Conservation (phyloP, 1,139 yeast species). For the Yamadazyma triangularis region DNA sequence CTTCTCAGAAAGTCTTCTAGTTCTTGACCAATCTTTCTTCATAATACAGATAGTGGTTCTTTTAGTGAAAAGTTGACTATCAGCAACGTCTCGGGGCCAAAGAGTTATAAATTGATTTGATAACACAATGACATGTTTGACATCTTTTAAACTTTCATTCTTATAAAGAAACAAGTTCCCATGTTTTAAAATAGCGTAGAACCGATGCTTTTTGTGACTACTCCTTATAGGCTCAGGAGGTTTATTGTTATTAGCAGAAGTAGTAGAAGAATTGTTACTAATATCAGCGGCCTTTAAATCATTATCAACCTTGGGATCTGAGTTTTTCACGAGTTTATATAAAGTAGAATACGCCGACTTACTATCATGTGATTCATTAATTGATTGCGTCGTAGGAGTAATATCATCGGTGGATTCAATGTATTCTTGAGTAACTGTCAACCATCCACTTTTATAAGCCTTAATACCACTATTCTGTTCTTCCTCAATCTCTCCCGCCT, state of each 20-base stretch:
- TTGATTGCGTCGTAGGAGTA: conserved; percentile 28
- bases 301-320: conserved; percentile 6
- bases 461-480: conserved; percentile 55
- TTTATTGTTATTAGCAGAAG: not conserved
- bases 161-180: conserved; percentile 82
- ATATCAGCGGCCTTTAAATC: not conserved
- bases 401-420: conserved; percentile 43
- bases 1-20: conserved; percentile 24
- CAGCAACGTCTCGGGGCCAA: conserved; percentile 80
- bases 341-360: conserved; percentile 58
- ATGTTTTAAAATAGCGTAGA: conserved; percentile 68
- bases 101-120: conserved; percentile 65
- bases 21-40: conserved; percentile 31
- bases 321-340: conserved; percentile 50
- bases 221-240: conserved; percentile 3
- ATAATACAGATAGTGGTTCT: conserved; percentile 73
- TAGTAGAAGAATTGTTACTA: conserved; percentile 2
- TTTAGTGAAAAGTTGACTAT: conserved; percentile 75
- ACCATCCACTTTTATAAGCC: conserved; percentile 72
- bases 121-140: conserved; percentile 75
- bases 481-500: conserved; percentile 64
- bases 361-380: conserved; percentile 35
- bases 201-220: conserved; percentile 51
- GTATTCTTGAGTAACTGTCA: conserved; percentile 77
- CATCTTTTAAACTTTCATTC: conserved; percentile 60